Evolutionary conservation across 2,329 filamentous ascomycete species (phyloP).

Genomic region (Zelopaecilomyces penicillatus): DNA sequence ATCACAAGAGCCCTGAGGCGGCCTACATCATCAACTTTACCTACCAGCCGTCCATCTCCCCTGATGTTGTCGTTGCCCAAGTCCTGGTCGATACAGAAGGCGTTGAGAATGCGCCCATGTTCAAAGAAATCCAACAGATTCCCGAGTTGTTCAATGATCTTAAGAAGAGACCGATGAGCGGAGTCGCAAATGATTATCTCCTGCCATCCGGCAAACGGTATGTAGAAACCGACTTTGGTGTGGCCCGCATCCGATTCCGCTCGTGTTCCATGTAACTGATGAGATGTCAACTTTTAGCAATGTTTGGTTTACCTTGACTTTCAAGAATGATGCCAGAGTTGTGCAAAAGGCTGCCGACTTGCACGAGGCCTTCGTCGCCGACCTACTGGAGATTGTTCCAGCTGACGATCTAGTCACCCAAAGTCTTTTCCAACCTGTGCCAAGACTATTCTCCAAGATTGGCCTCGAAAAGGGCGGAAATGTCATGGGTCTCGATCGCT

Average conservation of each 20-base stretch:
- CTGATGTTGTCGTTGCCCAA: constrained; percentile 12
- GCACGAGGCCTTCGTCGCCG: background rate
- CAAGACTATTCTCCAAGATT: background rate
- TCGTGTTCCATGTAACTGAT: too few relatives aligned
- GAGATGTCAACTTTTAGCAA: background rate
- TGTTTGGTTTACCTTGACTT: background rate
- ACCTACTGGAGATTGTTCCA: constrained; percentile 1
- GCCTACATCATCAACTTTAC: constrained; percentile 14
- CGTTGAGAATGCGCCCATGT: constrained; percentile 1
- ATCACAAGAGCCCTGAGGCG: constrained; percentile 12
- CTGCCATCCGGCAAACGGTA: constrained; percentile 4
- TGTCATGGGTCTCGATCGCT: background rate
- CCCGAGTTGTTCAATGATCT: constrained; percentile 4
- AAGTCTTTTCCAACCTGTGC: constrained; percentile 1
- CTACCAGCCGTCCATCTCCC: constrained; percentile 9
- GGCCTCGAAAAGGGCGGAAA: constrained; percentile 3
- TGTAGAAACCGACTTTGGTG: background rate
- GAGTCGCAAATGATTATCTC: constrained; percentile 8
- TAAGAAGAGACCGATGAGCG: constrained; percentile 4
- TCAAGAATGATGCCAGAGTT: background rate
- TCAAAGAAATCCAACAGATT: constrained; percentile 4
- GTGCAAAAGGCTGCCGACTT: background rate
- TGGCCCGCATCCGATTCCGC: too few relatives aligned
- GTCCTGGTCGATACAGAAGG: constrained; percentile 6
- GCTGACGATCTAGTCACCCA: constrained; percentile 1